These are phyloP conservation scores for Pichia sorboxylosa DNA, from an alignment of 1,139 yeast genomes.

Conservation along the genomic window DNA sequence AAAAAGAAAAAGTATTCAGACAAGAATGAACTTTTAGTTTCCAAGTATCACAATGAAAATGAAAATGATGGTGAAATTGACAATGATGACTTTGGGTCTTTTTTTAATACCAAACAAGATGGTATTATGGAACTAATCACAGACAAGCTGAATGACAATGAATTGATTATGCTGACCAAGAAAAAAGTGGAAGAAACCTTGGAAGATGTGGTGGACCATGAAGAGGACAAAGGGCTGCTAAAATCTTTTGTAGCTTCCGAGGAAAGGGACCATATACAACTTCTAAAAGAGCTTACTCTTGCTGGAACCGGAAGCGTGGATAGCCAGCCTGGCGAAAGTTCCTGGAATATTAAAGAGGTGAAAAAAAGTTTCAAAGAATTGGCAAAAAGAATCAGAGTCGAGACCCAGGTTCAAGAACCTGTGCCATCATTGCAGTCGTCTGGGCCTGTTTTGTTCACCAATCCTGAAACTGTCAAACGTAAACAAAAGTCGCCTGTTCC, in stretches of 20 bases:
- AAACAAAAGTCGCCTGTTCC: no score
- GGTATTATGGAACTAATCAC: conserved; percentile 51
- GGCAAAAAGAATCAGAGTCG: conserved; percentile 19
- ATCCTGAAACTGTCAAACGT: no score
- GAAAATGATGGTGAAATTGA: conserved; percentile 28
- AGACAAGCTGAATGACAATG: conserved; percentile 49
- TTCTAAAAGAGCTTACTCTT: conserved; percentile 32
- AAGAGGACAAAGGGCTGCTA: conserved; percentile 64
- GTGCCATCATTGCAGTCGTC: no score
- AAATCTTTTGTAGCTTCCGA: conserved; percentile 60
- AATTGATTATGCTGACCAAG: conserved; percentile 63
- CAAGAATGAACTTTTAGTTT: background rate
- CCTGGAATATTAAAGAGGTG: conserved; percentile 12
- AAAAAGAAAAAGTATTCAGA: conserved; percentile 30
- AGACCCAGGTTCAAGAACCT: no score
- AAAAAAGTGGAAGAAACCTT: conserved; percentile 67
- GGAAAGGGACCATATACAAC: conserved; percentile 47
- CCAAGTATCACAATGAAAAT: conserved; percentile 10
- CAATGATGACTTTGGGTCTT: conserved; percentile 1
- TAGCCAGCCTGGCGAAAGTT: background rate
- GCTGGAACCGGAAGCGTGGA: background rate
- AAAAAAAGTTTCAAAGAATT: conserved; percentile 22
- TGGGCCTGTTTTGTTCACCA: no score
- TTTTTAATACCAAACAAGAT: conserved; percentile 17
- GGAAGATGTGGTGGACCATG: conserved; percentile 48